Conservation (phyloP, 1,284 basidiomycete genomes). For the Tilletia horrida region DNA sequence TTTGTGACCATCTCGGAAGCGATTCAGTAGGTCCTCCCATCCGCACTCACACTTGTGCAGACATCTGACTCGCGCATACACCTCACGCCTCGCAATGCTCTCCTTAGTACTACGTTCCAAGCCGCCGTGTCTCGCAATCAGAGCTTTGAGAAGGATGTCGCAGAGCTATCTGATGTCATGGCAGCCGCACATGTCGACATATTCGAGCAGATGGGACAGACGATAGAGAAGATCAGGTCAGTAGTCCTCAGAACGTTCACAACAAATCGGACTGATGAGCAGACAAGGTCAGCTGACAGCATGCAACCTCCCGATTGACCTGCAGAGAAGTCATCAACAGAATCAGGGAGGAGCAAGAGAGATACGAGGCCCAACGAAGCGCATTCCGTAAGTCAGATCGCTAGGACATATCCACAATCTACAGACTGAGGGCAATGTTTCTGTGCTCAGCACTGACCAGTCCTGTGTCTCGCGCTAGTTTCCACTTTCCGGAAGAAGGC, state of each 20-base stretch:
- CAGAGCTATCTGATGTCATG: neutral
- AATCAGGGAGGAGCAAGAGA: slow-evolving; percentile 1
- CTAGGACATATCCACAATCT: neutral
- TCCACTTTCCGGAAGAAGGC: neutral
- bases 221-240: neutral
- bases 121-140: neutral
- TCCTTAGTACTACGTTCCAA: neutral
- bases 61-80: too few relatives aligned
- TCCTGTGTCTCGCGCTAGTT: too few relatives aligned
- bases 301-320: neutral
- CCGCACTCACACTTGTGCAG: too few relatives aligned
- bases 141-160: neutral
- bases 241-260: too few relatives aligned
- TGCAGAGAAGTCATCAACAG: neutral
- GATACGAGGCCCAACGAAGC: neutral
- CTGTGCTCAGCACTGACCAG: too few relatives aligned
- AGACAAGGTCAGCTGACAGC: neutral
- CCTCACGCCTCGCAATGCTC: too few relatives aligned
- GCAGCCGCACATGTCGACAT: neutral
- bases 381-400: neutral
- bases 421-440: neutral
- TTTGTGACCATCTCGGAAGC: neutral
- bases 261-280: neutral
- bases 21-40: neutral
- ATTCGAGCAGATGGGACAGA: neutral